A percentile compares a stretch with the other conserved stretches of the same genome.
These are phyloP conservation scores for Larix sibirica DNA, from an alignment of 83 land plant species.

Conservation along the genomic window DNA sequence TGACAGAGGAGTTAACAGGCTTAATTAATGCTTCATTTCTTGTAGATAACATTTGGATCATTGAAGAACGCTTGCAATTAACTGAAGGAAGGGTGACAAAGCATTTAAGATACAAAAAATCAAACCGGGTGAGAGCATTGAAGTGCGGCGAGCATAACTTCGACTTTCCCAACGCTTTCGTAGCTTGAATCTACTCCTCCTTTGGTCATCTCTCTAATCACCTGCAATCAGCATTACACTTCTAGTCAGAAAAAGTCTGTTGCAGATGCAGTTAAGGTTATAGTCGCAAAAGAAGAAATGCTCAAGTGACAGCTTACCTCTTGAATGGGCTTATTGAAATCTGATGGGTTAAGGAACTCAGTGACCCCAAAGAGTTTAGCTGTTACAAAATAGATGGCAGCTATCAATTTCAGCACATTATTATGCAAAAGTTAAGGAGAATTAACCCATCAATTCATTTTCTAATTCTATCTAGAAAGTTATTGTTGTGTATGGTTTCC, in stretches of 20 bases:
- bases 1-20: no score
- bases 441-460: background rate
- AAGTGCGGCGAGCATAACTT: slow-evolving; percentile 57
- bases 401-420: background rate
- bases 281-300: no score
- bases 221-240: slow-evolving; percentile 26
- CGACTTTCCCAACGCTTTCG: slow-evolving; percentile 66
- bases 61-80: no score
- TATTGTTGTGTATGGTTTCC: background rate
- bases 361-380: slow-evolving; percentile 37
- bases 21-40: background rate
- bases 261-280: no score
- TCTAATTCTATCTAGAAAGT: background rate
- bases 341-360: slow-evolving; percentile 38
- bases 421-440: background rate
- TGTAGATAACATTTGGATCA: no score
- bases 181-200: slow-evolving; percentile 88
- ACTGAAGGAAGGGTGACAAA: no score
- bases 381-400: background rate
- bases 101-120: background rate
- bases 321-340: slow-evolving; percentile 21
- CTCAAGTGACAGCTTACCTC: slow-evolving; percentile 1
- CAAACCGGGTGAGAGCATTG: slow-evolving; percentile 37
- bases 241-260: no score
- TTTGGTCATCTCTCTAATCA: slow-evolving; percentile 48